Percentiles rank a stretch among this genome's conserved stretches.
Evolutionary conservation across 169 alveolate genomes (phyloP).

Genomic region (Cryptosporidium baileyi): DNA sequence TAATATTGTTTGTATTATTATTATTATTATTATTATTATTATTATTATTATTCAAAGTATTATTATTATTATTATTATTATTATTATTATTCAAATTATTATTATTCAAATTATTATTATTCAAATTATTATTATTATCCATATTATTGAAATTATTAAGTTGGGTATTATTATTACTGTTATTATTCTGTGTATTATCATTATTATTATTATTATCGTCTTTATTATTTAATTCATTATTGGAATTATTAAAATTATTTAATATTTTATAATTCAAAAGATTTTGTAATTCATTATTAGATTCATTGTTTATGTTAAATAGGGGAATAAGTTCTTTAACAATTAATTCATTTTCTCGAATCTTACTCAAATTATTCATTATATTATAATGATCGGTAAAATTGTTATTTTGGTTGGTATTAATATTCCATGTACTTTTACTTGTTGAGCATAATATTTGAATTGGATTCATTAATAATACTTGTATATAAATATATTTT

Average conservation of each 20-base stretch:
- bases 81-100: background rate
- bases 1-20: background rate
- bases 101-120: background rate
- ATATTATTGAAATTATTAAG: background rate
- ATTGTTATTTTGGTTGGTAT: background rate
- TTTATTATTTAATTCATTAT: too few relatives aligned
- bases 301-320: too few relatives aligned
- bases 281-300: too few relatives aligned
- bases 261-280: too few relatives aligned
- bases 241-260: too few relatives aligned
- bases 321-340: background rate
- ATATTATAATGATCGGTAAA: conserved; percentile 13
- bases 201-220: background rate
- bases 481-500: conserved; percentile 22
- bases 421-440: conserved; percentile 42
- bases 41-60: background rate
- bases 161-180: background rate
- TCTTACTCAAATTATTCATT: conserved; percentile 16
- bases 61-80: background rate
- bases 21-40: background rate
- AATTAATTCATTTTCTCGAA: conserved; percentile 9
- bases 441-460: conserved; percentile 50
- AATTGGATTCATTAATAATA: conserved; percentile 47
- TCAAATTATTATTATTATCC: too few relatives aligned
- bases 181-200: background rate